These are phyloP conservation scores for Boechera stricta DNA, from an alignment of 345 rosid genomes.

Conservation along the genomic window DNA sequence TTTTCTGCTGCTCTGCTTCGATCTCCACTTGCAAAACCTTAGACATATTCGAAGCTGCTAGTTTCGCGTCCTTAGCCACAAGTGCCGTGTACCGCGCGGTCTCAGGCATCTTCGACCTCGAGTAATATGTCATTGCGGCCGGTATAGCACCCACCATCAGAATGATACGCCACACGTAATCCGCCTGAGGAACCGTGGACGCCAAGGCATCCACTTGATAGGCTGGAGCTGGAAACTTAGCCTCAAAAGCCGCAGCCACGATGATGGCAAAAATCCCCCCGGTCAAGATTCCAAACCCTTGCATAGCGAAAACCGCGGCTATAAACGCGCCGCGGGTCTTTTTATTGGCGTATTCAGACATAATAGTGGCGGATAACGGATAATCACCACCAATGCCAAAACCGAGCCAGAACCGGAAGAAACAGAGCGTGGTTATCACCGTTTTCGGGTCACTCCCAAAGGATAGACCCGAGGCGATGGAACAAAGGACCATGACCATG, in stretches of 20 bases:
- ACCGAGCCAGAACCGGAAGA: conserved; percentile 88
- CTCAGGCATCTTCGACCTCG: conserved; percentile 89
- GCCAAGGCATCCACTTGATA: conserved; percentile 52
- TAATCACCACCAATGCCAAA: conserved; percentile 87
- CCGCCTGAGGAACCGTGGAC: conserved; percentile 73
- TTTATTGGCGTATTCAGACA: conserved; percentile 89
- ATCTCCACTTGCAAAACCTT: conserved; percentile 76
- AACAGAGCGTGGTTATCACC: conserved; percentile 71
- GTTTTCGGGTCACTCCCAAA: conserved; percentile 55
- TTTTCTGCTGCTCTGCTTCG: conserved; percentile 58
- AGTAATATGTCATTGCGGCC: conserved; percentile 78
- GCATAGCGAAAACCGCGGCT: conserved; percentile 96
- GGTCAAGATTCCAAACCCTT: conserved; percentile 80
- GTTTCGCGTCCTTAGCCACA: conserved; percentile 73
- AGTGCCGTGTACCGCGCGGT: conserved; percentile 92
- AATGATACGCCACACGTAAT: conserved; percentile 83
- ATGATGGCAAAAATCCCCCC: conserved; percentile 77
- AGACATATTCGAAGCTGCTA: conserved; percentile 82
- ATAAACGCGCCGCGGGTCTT: conserved; percentile 88
- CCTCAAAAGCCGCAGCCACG: conserved; percentile 56
- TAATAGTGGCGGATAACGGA: conserved; percentile 81
- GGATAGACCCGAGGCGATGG: conserved; percentile 72
- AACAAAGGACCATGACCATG: conserved; percentile 70
- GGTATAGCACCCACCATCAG: conserved; percentile 85
- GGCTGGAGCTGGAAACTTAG: conserved; percentile 58